Evolutionary conservation across 805 yeast genomes (phyloP), one percentile per base, ranked within the genome.

Genomic region (Tetrapisispora taiwanensis): DNA sequence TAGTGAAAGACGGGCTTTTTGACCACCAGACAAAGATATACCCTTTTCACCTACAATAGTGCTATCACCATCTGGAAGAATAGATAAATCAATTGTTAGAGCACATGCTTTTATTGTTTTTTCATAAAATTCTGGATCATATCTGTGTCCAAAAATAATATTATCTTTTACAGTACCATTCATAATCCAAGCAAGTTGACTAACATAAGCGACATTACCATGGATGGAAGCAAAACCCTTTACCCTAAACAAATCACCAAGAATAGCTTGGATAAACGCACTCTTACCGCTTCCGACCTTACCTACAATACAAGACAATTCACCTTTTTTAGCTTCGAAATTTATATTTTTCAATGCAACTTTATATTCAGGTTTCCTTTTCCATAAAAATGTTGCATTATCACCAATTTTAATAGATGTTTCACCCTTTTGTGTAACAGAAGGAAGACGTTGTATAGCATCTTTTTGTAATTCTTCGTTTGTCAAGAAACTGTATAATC

Each of bases 31-130:
- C 41, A 92, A 71, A 13, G 97, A 86, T 42, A 92, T 89, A 51
- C 98, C 98, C 62, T 90, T 87, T 67, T 92, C 98, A 50, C 98
- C 98, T 46, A 92, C 97, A 54, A 84, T 78, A 6, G 98, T 92
- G 42, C 72, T 72, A 61, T 92, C 97, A 44, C 96, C 95, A 57
- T 86, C 84, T 1, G 95, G 87, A 47, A 92, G 72, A 27, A 81
- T 77, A 27, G 74, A 76, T 48, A 92, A 69, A 67, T 92, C 98
- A 24, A 79, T 78, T 12, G 72, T 65, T 53, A 92, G 73, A 13
- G 95, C 96, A 71, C 98, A 92, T 0, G 96, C 95, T 42, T 78
- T 77, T 19, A 92, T 66, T 0, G 95, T 90, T 52, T 73, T 74
- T 30, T 81, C 75, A 65, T 92, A 92, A 55, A 89, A 89, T 3